Base-by-base conservation (phyloP, 768 basidiomycete species). In the Tricholoma bakamatsutake region DNA sequence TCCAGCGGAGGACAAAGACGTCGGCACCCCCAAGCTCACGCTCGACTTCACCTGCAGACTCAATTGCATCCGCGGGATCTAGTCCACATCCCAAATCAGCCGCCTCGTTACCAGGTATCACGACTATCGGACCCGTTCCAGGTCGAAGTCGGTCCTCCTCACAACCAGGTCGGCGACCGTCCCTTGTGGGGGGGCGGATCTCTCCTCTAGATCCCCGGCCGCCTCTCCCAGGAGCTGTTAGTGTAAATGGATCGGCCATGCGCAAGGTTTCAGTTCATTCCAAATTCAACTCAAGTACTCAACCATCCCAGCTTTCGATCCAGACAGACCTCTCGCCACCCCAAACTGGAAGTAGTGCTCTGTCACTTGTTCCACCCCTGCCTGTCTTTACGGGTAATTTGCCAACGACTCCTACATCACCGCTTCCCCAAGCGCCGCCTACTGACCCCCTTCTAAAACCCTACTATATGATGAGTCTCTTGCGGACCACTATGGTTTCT, bases 391-490 rank as follows among this genome's bases (percentile, higher is more conserved):
- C 80, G 45, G 73, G 74, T 33, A 84, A 80, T 61, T 74, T 87
- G 10, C 88, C 85, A 33, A 84, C 82, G 11, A 87, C 88, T 2
- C 92, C 91, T 5, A 79, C 78, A 43, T 92, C 91, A 2, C 88
- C 90, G 3, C 76, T 91, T 35, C 92, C 91, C 5, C 83, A 87
- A 2, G 69, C 77, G 13, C 78, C 88, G 21, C 92, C 91, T 5
- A 72, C 75, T 5, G 89, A 93, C 61, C 77, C 86, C 21, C 73
- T 90, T 49, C 79, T 90, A 42, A 87, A 93, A 63, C 93, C 93
- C 9, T 96, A 94, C 66, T 88, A 93, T 67, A 80, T 96, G 80
- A 94, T 96, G 92, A 75, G 77, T 57, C 79, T 91, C 21, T 73
- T 96, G 35, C 78, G 84, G 57, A 81, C 76, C 51, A 92, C 92